phyloP scores from a whole-genome alignment of 2,329 filamentous ascomycete species.

The Ambrosiella cleistominuta region DNA sequence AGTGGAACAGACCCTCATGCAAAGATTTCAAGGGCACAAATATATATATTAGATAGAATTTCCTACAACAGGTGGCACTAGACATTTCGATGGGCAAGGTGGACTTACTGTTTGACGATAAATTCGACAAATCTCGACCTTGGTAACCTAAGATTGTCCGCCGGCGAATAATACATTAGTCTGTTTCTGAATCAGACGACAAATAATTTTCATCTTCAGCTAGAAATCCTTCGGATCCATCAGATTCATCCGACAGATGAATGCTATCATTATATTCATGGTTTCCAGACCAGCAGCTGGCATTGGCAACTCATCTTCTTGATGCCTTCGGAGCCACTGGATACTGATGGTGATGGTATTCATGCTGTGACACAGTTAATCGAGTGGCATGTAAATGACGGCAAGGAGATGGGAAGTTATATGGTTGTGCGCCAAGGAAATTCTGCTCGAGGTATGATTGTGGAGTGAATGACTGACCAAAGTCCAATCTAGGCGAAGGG shows the following conservation, averaged over 20 bases:
- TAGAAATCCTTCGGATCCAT: not conserved
- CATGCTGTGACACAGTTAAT: constrained; percentile 4
- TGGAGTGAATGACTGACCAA: constrained; percentile 12
- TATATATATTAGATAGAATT: too few relatives aligned
- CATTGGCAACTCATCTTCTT: not conserved
- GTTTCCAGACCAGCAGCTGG: too few relatives aligned
- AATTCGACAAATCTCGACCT: not conserved
- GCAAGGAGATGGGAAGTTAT: not conserved
- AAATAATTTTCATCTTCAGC: not conserved
- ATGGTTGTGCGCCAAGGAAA: constrained; percentile 1
- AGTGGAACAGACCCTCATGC: too few relatives aligned
- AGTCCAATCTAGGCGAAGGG: constrained; percentile 14
- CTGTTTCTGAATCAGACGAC: not conserved
- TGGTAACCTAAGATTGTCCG: not conserved
- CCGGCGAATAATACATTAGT: not conserved
- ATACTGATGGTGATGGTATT: not conserved
- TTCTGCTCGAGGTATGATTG: constrained; percentile 10
- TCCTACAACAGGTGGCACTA: too few relatives aligned
- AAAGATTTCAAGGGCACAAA: too few relatives aligned
- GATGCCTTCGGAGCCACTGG: not conserved
- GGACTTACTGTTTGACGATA: too few relatives aligned
- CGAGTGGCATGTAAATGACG: constrained; percentile 6
- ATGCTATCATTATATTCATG: not conserved
- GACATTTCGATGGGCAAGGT: too few relatives aligned
- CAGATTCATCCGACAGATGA: constrained; percentile 3